A percentile compares a stretch with the other conserved stretches of the same genome.
Conservation (phyloP, 2,329 filamentous ascomycete species). For the Exophiala calicioides region DNA sequence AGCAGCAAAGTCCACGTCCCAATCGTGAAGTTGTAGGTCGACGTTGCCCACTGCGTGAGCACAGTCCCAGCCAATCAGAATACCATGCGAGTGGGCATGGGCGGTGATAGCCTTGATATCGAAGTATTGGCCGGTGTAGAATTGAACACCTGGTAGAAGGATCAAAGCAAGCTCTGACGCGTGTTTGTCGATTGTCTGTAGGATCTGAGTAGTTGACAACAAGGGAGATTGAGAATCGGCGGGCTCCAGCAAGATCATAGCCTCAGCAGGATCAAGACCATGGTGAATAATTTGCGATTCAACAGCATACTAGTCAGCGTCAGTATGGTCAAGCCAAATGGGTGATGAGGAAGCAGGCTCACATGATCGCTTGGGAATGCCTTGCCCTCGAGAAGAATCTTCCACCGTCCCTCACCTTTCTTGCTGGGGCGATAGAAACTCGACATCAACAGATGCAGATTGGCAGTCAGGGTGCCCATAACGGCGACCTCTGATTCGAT, state of each 20-base stretch:
- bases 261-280: conserved; percentile 63
- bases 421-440: conserved; percentile 75
- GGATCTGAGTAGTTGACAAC: conserved; percentile 69
- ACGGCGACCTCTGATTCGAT: conserved; percentile 72
- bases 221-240: conserved; percentile 52
- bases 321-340: background rate
- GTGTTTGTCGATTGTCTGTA: conserved; percentile 72
- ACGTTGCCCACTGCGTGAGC: conserved; percentile 79
- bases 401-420: conserved; percentile 57
- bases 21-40: conserved; percentile 77
- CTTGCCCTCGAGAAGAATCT: conserved; percentile 86
- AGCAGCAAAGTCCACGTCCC: conserved; percentile 86
- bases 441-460: conserved; percentile 78
- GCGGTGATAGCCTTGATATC: conserved; percentile 79
- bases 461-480: conserved; percentile 84
- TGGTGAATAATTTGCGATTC: conserved; percentile 78
- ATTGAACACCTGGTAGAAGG: conserved; percentile 84
- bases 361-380: conserved; percentile 86
- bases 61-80: conserved; percentile 82
- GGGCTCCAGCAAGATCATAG: conserved; percentile 74
- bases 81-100: conserved; percentile 69
- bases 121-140: conserved; percentile 86
- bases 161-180: conserved; percentile 72
- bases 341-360: conserved; percentile 34
- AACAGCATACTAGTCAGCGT: conserved; percentile 66